Conservation (phyloP, 1,139 yeast species). For the Tardiomyces depauwii region DNA sequence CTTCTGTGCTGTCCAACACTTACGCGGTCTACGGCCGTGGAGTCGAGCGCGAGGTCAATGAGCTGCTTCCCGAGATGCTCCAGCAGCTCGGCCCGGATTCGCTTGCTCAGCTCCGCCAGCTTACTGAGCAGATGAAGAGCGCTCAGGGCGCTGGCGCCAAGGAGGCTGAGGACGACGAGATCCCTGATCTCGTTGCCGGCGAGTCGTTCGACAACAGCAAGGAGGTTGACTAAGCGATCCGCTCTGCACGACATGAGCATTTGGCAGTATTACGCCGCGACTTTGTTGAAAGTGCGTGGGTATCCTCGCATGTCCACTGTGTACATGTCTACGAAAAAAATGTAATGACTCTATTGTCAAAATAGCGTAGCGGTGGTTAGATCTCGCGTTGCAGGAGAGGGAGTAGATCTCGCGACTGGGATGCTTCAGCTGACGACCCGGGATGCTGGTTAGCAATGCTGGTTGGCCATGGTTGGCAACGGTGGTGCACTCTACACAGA, state of each 20-base stretch:
- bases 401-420: no score
- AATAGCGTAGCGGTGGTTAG: no score
- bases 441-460: no score
- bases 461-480: no score
- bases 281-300: neutral
- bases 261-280: neutral
- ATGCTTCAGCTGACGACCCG: no score
- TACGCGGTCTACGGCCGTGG: slow-evolving; percentile 94
- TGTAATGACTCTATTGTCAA: no score
- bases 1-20: slow-evolving; percentile 83
- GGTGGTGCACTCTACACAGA: no score
- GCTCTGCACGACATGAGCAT: neutral
- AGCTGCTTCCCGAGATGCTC: slow-evolving; percentile 88
- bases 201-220: slow-evolving; percentile 83
- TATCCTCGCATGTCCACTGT: neutral
- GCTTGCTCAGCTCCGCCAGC: slow-evolving; percentile 76
- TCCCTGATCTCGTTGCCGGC: slow-evolving; percentile 93
- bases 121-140: slow-evolving; percentile 79
- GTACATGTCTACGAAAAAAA: slow-evolving; percentile 1
- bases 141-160: slow-evolving; percentile 37
- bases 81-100: slow-evolving; percentile 97
- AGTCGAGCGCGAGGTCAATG: slow-evolving; percentile 86
- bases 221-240: slow-evolving; percentile 25
- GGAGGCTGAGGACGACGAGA: slow-evolving; percentile 46
- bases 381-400: no score